These are phyloP conservation scores for Prototheca wickerhamii DNA, from an alignment of 163 green algal species.

Conservation along the genomic window DNA sequence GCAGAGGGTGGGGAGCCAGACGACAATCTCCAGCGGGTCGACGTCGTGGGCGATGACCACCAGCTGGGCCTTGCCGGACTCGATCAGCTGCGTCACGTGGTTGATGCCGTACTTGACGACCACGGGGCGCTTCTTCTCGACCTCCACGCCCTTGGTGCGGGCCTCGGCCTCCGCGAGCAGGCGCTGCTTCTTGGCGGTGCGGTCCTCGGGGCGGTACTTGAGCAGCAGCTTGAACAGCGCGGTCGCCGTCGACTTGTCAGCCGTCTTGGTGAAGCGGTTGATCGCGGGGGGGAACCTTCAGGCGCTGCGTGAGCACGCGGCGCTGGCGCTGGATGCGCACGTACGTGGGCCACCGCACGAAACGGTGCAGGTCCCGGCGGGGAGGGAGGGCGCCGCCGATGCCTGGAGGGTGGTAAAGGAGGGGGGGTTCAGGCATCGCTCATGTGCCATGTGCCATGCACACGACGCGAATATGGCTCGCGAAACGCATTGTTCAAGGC, in stretches of 20 bases:
- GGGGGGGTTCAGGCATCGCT: neutral
- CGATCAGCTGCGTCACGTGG: slow-evolving; percentile 97
- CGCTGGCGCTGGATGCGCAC: slow-evolving; percentile 94
- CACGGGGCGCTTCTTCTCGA: slow-evolving; percentile 95
- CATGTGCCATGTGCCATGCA: neutral
- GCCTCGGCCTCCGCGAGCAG: slow-evolving; percentile 75
- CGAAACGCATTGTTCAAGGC: neutral
- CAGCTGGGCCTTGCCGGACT: slow-evolving; percentile 87
- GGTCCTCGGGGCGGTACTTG: slow-evolving; percentile 98
- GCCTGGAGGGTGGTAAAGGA: slow-evolving; percentile 17
- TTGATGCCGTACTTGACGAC: slow-evolving; percentile 99
- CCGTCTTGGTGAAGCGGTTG: slow-evolving; percentile 90
- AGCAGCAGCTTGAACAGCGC: slow-evolving; percentile 96
- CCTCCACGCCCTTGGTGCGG: slow-evolving; percentile 38
- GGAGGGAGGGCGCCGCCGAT: slow-evolving; percentile 54
- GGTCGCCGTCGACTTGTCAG: slow-evolving; percentile 92
- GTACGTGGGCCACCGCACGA: slow-evolving; percentile 99
- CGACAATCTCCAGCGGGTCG: slow-evolving; percentile 97
- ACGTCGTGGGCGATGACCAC: slow-evolving; percentile 97
- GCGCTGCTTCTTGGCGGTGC: slow-evolving; percentile 89
- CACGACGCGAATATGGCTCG: neutral
- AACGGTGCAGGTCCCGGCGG: slow-evolving; percentile 91
- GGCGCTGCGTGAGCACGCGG: slow-evolving; percentile 82
- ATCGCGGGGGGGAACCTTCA: slow-evolving; percentile 87
- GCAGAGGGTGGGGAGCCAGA: slow-evolving; percentile 98